Percentiles rank a stretch among this genome's conserved stretches.
Conservation (phyloP, 805 yeast species). For the Yarrowia osloensis region DNA sequence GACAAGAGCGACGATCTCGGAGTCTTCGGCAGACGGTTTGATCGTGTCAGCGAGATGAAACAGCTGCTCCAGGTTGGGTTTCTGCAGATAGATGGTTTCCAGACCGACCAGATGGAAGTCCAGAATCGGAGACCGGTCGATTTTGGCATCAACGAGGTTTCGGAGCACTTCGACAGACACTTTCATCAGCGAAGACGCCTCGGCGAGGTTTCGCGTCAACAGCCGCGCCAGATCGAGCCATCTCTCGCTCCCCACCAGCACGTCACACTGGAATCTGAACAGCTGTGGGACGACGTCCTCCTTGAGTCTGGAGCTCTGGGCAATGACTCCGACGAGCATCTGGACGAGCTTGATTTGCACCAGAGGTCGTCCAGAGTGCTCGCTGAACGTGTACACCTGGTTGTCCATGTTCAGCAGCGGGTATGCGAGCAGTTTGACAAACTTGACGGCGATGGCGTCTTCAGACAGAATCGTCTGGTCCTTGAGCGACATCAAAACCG, state of each 20-base stretch:
- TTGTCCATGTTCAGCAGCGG: background rate
- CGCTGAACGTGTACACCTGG: conserved; percentile 1
- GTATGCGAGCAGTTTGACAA: background rate
- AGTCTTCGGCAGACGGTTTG: background rate
- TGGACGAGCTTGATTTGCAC: conserved; percentile 7
- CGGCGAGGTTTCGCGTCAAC: background rate
- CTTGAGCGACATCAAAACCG: background rate
- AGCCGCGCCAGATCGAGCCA: conserved; percentile 3
- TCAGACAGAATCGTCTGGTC: conserved; percentile 11
- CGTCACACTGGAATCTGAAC: conserved; percentile 10
- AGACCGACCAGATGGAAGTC: background rate
- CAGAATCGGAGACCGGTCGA: background rate
- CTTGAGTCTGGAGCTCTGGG: background rate
- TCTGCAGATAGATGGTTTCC: background rate
- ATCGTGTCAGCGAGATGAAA: background rate
- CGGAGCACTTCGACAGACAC: background rate
- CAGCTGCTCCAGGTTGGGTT: background rate
- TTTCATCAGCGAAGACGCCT: background rate
- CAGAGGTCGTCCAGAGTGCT: background rate
- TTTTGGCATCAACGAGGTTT: background rate
- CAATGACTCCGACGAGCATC: background rate
- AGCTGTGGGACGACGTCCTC: background rate
- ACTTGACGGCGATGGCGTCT: background rate
- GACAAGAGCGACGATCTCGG: background rate
- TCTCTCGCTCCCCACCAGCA: background rate